Percentiles rank a stretch among this genome's conserved stretches.
Conservation (phyloP, 176 grass and related monocot genomes). For the Chrysopogon serrulatus region DNA sequence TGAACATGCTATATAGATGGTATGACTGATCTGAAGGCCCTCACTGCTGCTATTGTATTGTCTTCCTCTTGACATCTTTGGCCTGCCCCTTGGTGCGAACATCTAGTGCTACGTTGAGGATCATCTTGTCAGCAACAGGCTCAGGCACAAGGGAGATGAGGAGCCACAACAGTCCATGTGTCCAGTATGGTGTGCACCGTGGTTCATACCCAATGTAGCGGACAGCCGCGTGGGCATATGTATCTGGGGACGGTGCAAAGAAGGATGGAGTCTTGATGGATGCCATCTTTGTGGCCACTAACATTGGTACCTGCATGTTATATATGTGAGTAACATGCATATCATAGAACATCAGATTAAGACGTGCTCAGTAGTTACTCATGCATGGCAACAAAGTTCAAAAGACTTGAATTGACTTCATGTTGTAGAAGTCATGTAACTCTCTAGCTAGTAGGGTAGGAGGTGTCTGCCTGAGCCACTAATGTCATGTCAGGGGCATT, state of each 20-base stretch:
- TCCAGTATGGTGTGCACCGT: constrained; percentile 68
- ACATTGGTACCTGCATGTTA: constrained; percentile 47
- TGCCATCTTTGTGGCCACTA: background rate
- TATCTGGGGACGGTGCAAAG: constrained; percentile 55
- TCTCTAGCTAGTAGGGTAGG: background rate
- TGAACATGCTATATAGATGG: background rate
- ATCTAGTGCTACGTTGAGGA: constrained; percentile 24
- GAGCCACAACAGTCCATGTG: constrained; percentile 59
- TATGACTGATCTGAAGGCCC: background rate
- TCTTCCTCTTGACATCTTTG: constrained; percentile 37
- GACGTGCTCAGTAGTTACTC: background rate
- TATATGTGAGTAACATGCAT: background rate
- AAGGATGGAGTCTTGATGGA: constrained; percentile 34
- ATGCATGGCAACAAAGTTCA: background rate
- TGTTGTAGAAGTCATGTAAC: background rate
- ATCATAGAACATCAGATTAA: background rate
- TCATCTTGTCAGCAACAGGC: constrained; percentile 14
- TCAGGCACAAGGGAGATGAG: constrained; percentile 38
- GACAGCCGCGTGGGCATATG: constrained; percentile 46
- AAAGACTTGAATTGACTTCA: background rate
- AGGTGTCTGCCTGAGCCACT: too few species aligned
- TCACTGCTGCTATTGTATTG: background rate
- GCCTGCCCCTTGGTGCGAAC: constrained; percentile 33
- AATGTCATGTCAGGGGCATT: too few species aligned
- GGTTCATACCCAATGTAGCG: constrained; percentile 68